phyloP scores from a whole-genome alignment of 1,139 yeast genomes.

The Saccharomyces uvarum region DNA sequence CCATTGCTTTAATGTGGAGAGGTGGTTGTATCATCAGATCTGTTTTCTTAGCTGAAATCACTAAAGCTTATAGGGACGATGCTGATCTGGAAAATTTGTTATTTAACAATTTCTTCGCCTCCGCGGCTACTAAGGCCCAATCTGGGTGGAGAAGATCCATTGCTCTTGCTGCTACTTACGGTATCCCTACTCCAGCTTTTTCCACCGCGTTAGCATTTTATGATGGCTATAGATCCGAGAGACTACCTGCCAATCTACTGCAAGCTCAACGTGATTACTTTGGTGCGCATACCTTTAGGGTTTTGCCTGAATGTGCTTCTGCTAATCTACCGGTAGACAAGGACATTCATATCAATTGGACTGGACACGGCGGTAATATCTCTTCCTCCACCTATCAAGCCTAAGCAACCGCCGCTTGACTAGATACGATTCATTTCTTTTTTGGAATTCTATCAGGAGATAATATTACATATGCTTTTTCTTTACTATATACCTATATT shows the following conservation, averaged over 20 bases:
- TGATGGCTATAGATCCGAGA: conserved; percentile 96
- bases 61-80: conserved; percentile 88
- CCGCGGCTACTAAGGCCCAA: conserved; percentile 91
- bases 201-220: conserved; percentile 94
- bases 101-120: conserved; percentile 89
- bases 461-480: background rate
- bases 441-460: background rate
- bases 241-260: conserved; percentile 92
- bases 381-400: conserved; percentile 93
- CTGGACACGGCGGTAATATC: conserved; percentile 97
- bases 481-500: background rate
- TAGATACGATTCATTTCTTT: background rate
- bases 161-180: conserved; percentile 68
- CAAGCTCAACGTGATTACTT: conserved; percentile 99
- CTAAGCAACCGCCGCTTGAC: conserved; percentile 33
- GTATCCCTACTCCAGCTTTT: conserved; percentile 97
- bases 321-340: conserved; percentile 68
- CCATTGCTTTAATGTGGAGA: conserved; percentile 99
- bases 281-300: conserved; percentile 98
- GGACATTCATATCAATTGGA: conserved; percentile 96
- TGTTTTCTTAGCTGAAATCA: conserved; percentile 93
- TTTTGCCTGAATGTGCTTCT: conserved; percentile 77
- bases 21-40: conserved; percentile 99
- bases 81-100: conserved; percentile 91
- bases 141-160: conserved; percentile 89